phyloP scores from a whole-genome alignment of 2,329 filamentous ascomycete species.

The Pezicula radicicola region DNA sequence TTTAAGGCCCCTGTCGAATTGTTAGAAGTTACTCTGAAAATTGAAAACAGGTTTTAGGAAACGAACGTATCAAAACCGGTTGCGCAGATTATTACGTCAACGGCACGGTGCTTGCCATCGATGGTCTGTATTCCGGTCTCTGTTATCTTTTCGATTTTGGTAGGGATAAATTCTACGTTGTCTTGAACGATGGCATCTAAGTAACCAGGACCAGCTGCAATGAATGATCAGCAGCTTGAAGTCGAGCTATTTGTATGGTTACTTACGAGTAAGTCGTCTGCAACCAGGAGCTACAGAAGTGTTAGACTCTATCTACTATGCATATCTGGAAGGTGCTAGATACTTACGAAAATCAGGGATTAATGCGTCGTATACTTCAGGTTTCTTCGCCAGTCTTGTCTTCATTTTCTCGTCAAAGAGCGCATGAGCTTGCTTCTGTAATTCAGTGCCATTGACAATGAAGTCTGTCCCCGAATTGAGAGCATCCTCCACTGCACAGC shows the following conservation, averaged over 20 bases:
- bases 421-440: not conserved
- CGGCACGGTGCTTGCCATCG: constrained; percentile 11
- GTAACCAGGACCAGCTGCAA: constrained; percentile 26
- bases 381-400: not conserved
- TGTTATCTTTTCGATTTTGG: constrained; percentile 18
- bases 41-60: not conserved
- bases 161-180: constrained; percentile 27
- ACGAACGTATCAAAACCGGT: constrained; percentile 24
- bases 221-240: not conserved
- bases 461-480: not conserved
- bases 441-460: not conserved
- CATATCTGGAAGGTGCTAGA: too few relatives aligned
- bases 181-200: constrained; percentile 28
- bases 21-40: not conserved
- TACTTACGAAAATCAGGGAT: not conserved
- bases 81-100: constrained; percentile 29
- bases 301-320: too few relatives aligned
- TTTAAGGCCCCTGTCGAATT: not conserved
- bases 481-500: too few relatives aligned
- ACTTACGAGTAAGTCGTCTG: not conserved
- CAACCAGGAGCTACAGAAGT: not conserved
- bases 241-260: too few relatives aligned
- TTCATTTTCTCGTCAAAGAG: not conserved
- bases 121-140: constrained; percentile 26
- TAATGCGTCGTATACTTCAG: not conserved